Percentiles rank a stretch among this genome's conserved stretches.
phyloP scores from a whole-genome alignment of 2,329 filamentous ascomycete genomes.

The Trichoderma endophyticum region DNA sequence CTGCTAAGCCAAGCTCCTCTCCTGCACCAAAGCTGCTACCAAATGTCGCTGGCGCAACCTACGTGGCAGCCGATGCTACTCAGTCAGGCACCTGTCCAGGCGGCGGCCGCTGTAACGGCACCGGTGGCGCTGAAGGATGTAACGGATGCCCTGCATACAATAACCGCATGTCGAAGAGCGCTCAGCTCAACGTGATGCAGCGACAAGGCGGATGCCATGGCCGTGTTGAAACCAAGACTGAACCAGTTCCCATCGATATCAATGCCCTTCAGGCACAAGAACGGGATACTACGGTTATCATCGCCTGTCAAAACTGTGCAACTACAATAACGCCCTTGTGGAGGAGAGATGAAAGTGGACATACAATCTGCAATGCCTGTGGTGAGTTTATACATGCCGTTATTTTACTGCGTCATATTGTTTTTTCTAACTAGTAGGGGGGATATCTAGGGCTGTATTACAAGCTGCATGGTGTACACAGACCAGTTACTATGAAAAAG shows the following conservation, averaged over 20 bases:
- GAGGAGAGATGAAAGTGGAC: slow-evolving; percentile 88
- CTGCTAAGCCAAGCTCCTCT: slow-evolving; percentile 36
- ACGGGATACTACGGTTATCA: slow-evolving; percentile 50
- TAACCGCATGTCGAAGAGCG: slow-evolving; percentile 87
- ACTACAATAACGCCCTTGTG: slow-evolving; percentile 96
- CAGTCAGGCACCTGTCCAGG: slow-evolving; percentile 88
- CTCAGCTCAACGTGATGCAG: slow-evolving; percentile 62
- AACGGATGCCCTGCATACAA: slow-evolving; percentile 97
- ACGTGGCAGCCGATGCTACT: slow-evolving; percentile 72
- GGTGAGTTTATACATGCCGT: slow-evolving; percentile 56
- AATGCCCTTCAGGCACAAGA: slow-evolving; percentile 34
- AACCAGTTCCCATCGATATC: slow-evolving; percentile 33
- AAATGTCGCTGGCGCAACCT: slow-evolving; percentile 57
- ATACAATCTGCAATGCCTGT: slow-evolving; percentile 98
- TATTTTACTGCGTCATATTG: not conserved
- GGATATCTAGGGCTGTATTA: slow-evolving; percentile 75
- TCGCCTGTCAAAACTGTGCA: slow-evolving; percentile 94
- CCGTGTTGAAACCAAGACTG: slow-evolving; percentile 26
- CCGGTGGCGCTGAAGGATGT: slow-evolving; percentile 90
- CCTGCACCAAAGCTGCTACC: slow-evolving; percentile 40
- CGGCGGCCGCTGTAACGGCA: slow-evolving; percentile 92
- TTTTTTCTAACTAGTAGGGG: not conserved
- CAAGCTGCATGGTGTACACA: slow-evolving; percentile 90
- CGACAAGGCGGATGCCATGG: slow-evolving; percentile 38
- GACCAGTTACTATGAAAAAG: slow-evolving; percentile 98